phyloP scores from a whole-genome alignment of 2,329 filamentous ascomycete genomes.

The Graphiopsis chlorocephala region DNA sequence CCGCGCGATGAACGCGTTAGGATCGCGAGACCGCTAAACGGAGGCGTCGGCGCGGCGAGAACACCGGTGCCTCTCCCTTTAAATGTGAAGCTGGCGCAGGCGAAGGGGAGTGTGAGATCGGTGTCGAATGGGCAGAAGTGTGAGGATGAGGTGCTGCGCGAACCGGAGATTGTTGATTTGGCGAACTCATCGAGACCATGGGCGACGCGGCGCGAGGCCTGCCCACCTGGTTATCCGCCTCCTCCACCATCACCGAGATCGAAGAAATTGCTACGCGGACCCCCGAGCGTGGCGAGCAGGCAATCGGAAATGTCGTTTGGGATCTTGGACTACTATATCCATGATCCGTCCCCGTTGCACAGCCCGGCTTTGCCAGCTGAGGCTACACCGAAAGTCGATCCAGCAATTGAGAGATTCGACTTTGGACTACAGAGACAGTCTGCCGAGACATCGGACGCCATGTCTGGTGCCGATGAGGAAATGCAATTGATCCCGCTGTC shows the following conservation, averaged over 20 bases:
- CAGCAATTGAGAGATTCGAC: conserved; percentile 31
- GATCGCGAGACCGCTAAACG: conserved; percentile 12
- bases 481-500: conserved; percentile 19
- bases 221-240: not conserved
- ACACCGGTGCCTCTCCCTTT: not conserved
- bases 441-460: conserved; percentile 2
- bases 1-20: conserved; percentile 20
- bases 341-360: conserved; percentile 22
- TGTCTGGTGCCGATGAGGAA: conserved; percentile 18
- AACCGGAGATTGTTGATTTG: conserved; percentile 28
- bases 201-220: conserved; percentile 13
- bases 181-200: conserved; percentile 18
- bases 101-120: not conserved
- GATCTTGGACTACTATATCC: conserved; percentile 32
- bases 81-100: not conserved
- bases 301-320: conserved; percentile 32
- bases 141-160: conserved; percentile 17
- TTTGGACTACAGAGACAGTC: conserved; percentile 23
- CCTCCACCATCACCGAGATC: not conserved
- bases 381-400: conserved; percentile 20
- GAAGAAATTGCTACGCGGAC: not conserved
- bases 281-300: conserved; percentile 13
- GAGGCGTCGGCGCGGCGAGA: not conserved
- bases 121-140: not conserved
- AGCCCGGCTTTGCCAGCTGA: conserved; percentile 22